These are phyloP conservation scores for Gracilaria caudata DNA, from an alignment of 23 red algal genomes.

Conservation along the genomic window DNA sequence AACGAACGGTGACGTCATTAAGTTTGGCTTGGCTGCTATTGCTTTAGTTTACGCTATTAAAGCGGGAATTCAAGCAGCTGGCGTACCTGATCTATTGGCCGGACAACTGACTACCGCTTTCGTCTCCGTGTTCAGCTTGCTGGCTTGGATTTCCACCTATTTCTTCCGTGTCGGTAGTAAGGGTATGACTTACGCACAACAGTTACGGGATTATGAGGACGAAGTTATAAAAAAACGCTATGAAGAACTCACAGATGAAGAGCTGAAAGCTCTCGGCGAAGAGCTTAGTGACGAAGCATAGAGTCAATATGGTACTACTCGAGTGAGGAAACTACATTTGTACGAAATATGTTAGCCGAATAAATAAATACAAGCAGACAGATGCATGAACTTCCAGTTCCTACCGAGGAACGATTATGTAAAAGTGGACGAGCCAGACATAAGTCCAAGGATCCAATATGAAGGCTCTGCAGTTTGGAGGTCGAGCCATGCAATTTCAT, in stretches of 20 bases:
- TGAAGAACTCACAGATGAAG: constrained; percentile 87
- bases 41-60: constrained; percentile 61
- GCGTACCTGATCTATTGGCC: constrained; percentile 68
- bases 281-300: constrained; percentile 77
- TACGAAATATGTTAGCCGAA: not conserved
- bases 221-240: constrained; percentile 84
- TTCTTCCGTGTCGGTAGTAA: constrained; percentile 95
- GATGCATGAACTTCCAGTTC: not conserved
- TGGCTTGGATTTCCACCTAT: constrained; percentile 88
- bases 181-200: constrained; percentile 95
- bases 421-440: constrained; percentile 33
- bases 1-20: constrained; percentile 92
- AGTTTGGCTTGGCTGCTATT: constrained; percentile 66
- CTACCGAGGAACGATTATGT: not conserved
- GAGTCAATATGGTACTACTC: not conserved
- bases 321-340: not conserved
- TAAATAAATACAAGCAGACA: not conserved
- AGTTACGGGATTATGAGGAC: constrained; percentile 95
- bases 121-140: constrained; percentile 58
- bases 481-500: constrained; percentile 88
- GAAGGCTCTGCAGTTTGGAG: constrained; percentile 36
- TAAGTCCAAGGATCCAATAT: constrained; percentile 87
- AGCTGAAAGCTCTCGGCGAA: constrained; percentile 78
- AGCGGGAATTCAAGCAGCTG: constrained; percentile 38
- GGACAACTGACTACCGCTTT: constrained; percentile 84